Conservation (phyloP, 257 asterid species). For the Solanum gracilifrons region DNA sequence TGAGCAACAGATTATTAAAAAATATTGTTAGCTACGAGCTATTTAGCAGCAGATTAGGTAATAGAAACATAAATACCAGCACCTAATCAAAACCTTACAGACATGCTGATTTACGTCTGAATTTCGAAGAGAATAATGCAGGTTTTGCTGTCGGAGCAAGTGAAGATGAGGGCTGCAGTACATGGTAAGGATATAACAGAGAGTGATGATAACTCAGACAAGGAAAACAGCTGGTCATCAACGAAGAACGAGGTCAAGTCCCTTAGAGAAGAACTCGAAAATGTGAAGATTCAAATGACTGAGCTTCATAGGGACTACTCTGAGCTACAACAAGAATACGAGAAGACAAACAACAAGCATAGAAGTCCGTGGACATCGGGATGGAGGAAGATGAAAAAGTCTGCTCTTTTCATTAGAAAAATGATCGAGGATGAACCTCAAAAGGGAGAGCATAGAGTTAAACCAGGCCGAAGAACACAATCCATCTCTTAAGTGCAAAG, state of each 20-base stretch:
- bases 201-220: constrained; percentile 36
- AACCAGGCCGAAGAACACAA: constrained; percentile 19
- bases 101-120: constrained; percentile 1
- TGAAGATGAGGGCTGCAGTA: constrained; percentile 46
- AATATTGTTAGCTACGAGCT: not conserved
- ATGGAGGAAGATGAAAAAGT: constrained; percentile 51
- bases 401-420: constrained; percentile 35
- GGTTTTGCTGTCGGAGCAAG: constrained; percentile 74
- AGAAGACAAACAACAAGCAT: constrained; percentile 24
- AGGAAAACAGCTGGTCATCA: constrained; percentile 28
- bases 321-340: constrained; percentile 45
- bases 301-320: constrained; percentile 54
- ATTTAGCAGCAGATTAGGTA: not conserved
- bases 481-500: constrained; percentile 11
- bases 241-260: constrained; percentile 53
- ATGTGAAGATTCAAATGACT: constrained; percentile 38
- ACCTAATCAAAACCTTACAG: not conserved
- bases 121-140: constrained; percentile 15
- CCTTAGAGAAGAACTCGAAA: constrained; percentile 56
- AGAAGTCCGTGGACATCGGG: constrained; percentile 46
- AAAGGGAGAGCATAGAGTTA: constrained; percentile 21
- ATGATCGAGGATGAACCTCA: constrained; percentile 30
- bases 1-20: not conserved
- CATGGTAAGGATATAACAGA: constrained; percentile 33
- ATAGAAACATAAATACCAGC: not conserved